Evolutionary conservation across 2,329 filamentous ascomycete species (phyloP).

Genomic region (Aspergillus chevalieri): DNA sequence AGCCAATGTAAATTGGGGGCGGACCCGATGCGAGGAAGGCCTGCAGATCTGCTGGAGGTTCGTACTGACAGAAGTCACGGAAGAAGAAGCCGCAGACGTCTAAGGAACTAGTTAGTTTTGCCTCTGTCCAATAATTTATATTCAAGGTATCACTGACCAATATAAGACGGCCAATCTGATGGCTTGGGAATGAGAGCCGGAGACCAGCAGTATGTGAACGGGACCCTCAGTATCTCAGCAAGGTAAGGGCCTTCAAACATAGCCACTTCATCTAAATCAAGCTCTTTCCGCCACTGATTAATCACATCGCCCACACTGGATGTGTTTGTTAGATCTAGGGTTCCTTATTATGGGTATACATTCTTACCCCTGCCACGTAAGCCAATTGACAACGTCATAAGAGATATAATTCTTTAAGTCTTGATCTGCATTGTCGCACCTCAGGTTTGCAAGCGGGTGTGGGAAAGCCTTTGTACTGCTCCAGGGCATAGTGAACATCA

Average conservation of each 20-base stretch:
- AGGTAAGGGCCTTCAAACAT: slow-evolving; percentile 32
- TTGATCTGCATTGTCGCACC: slow-evolving; percentile 26
- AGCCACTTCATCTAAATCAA: slow-evolving; percentile 38
- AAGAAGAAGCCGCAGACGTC: slow-evolving; percentile 46
- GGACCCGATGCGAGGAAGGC: slow-evolving; percentile 43
- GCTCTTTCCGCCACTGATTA: slow-evolving; percentile 36
- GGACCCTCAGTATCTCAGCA: slow-evolving; percentile 31
- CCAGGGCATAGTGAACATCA: slow-evolving; percentile 52
- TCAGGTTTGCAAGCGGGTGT: slow-evolving; percentile 47
- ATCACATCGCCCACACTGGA: slow-evolving; percentile 41
- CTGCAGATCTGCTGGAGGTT: slow-evolving; percentile 34
- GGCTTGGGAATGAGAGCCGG: slow-evolving; percentile 38
- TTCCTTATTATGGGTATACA: neutral
- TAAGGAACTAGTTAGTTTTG: slow-evolving; percentile 1
- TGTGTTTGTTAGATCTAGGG: neutral
- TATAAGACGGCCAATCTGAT: slow-evolving; percentile 34
- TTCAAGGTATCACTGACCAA: slow-evolving; percentile 17
- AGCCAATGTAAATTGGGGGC: slow-evolving; percentile 51
- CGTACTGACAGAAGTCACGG: slow-evolving; percentile 28
- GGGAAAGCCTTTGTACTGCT: slow-evolving; percentile 40
- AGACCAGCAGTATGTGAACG: slow-evolving; percentile 44
- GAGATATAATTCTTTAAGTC: slow-evolving; percentile 39
- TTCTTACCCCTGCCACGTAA: slow-evolving; percentile 48
- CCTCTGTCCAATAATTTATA: neutral
- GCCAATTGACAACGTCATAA: slow-evolving; percentile 43